Evolutionary conservation across 2,329 filamentous ascomycete genomes (phyloP), one percentile per base, ranked within the genome.

Genomic region (Cladosporium austrohemisphaericum): DNA sequence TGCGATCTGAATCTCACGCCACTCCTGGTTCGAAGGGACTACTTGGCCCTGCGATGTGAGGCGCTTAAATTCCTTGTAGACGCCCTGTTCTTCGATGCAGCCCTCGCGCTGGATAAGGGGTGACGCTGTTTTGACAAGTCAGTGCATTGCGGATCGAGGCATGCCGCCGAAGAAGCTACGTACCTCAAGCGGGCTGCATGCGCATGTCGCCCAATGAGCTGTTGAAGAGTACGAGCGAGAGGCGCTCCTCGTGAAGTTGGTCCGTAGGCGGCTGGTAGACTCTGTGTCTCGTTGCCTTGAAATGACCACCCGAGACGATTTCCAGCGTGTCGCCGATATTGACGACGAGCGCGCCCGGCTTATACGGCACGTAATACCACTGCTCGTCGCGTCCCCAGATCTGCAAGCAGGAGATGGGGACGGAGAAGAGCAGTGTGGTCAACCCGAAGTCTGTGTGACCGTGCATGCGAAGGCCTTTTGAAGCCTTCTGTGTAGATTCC

Each of bases 1-100:
- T 1, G 70, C 60, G 36, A 76, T 74, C 56, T 76, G 72, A 22
- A 75, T 74, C 58, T 76, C 73, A n/a, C 73, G 67, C 73, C 71
- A 76, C 54, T 76, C 64, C 1, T 43, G 31, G 33, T 53, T 55
- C 11, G 71, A 75, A 0, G 73, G 73, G 14, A 75, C 71, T 5
- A 70, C 64, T 18, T 68, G 55, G 5, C 70, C 72, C 32, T 68
- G 52, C 1, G 62, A 60, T 0, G 68, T 75, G 14, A 69, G 66
- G 14, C 61, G 65, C 58, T 72, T 72, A 61, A 73, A 76, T 36
- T 74, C 70, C 29, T 66, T 68, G 58, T 72, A 76, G 3, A 75
- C 67, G 2, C 72, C 72, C 55, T 75, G 71, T 3, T 69, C 65
- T 23, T 68, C 57, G 22, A 75, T 63, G 14, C 70, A 75, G 26